Evolutionary conservation across 306 rosid genomes (phyloP), one percentile per base, ranked within the genome.

Genomic region (Vachellia collinsii): DNA sequence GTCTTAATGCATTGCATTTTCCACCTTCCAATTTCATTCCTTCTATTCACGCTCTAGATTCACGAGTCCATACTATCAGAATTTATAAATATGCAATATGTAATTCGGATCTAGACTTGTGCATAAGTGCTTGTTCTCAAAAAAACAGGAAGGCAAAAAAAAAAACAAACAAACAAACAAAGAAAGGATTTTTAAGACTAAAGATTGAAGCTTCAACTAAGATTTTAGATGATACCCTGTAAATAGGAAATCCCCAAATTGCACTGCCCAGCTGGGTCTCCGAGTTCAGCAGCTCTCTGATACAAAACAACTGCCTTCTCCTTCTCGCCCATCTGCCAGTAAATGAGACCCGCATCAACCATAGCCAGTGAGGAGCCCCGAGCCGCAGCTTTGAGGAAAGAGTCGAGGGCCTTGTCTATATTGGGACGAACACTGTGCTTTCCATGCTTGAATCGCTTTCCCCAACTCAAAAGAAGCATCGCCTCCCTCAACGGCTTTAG

Each of bases 341-440:
- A 83, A 50, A 95, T 77, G 1, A 95, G 87, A 7, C 99, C 98
- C 5, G 98, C 99, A 54, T 93, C 97, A 50, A 95, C 99, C 98
- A 93, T 93, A 9, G 94, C 97, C 70, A 89, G 69, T 2, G 98
- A 80, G 0, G 97, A 93, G 17, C 99, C 99, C 22, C 59, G 84
- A 43, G 79, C 81, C n/a, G 88, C 91, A 20, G 84, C 94, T 68
- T 84, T 89, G 63, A 87, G 62, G 73, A 91, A 91, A 44, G 87
- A 86, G 47, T 87, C 80, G 0, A 89, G 85, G 13, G 93, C 93
- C 85, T 91, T 89, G 6, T 71, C 84, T 25, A 81, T 29, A 62
- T 84, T 79, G 1, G 76, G 82, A 5, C 71, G 73, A 43, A 91
- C 87, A 11, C 87, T 88, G 7, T 68, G 81, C 8, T 75, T 77